phyloP scores from a whole-genome alignment of 2,329 filamentous ascomycete genomes.

The Neonectria ditissima region DNA sequence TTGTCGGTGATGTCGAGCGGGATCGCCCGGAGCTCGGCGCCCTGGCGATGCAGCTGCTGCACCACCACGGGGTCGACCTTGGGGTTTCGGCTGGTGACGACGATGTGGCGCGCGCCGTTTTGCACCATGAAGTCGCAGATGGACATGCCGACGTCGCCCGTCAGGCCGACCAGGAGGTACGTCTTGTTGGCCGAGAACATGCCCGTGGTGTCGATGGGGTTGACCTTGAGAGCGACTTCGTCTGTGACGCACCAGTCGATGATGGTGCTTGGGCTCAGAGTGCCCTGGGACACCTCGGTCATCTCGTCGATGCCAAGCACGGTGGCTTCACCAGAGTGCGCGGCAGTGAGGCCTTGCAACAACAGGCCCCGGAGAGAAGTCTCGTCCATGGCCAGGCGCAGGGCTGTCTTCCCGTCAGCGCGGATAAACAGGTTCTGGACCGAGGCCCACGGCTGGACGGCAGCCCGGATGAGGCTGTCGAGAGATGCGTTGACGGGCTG shows the following conservation, averaged over 20 bases:
- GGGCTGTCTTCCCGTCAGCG: conserved; percentile 1
- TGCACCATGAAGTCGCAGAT: conserved; percentile 55
- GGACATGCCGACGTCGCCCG: conserved; percentile 51
- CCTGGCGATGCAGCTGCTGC: neutral
- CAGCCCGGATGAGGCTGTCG: neutral
- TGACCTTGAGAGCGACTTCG: neutral
- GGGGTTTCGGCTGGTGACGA: conserved; percentile 54
- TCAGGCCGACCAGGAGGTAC: conserved; percentile 50
- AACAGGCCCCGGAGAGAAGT: neutral
- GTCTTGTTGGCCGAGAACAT: conserved; percentile 45
- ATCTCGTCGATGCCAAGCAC: neutral
- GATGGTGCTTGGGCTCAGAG: neutral
- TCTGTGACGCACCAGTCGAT: neutral
- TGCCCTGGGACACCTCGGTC: neutral
- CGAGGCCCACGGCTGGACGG: neutral
- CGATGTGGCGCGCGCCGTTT: conserved; percentile 52
- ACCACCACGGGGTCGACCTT: conserved; percentile 42
- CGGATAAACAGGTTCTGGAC: neutral
- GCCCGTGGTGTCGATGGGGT: neutral
- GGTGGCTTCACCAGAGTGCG: neutral
- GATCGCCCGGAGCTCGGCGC: neutral
- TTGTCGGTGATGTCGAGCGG: neutral
- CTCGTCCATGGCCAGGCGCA: neutral
- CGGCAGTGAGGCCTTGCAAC: neutral
- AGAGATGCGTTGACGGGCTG: neutral